Percentiles rank a stretch among this genome's conserved stretches.
Evolutionary conservation across 2,329 filamentous ascomycete species (phyloP).

Genomic region (Teratosphaeria zuluensis): DNA sequence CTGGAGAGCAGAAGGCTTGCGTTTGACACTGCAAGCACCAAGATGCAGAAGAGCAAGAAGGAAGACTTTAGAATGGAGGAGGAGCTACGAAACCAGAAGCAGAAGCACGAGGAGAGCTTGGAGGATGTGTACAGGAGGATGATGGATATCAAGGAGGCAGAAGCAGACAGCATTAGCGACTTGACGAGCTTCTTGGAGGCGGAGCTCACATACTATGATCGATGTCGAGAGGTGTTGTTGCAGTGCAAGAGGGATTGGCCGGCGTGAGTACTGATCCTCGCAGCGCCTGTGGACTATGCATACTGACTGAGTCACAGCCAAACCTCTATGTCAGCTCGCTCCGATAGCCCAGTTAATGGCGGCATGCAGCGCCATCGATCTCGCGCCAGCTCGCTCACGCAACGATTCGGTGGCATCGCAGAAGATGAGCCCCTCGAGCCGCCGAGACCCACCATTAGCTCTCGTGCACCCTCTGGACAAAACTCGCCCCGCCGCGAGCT

Average conservation of each 20-base stretch:
- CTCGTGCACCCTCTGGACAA: slow-evolving; percentile 31
- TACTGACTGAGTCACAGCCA: slow-evolving; percentile 1
- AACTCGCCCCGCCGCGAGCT: slow-evolving; percentile 33
- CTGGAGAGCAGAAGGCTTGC: slow-evolving; percentile 80
- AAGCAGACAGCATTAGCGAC: slow-evolving; percentile 72
- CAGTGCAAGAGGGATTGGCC: slow-evolving; percentile 62
- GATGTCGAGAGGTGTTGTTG: slow-evolving; percentile 72
- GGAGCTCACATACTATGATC: slow-evolving; percentile 84
- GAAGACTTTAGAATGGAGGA: slow-evolving; percentile 92
- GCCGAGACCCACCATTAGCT: slow-evolving; percentile 46
- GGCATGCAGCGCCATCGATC: slow-evolving; percentile 39
- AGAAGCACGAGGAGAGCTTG: slow-evolving; percentile 90
- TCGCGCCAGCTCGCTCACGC: slow-evolving; percentile 52
- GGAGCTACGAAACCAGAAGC: slow-evolving; percentile 79
- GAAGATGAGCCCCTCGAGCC: slow-evolving; percentile 47
- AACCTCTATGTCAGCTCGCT: slow-evolving; percentile 12
- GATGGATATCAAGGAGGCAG: slow-evolving; percentile 92
- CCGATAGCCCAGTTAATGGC: slow-evolving; percentile 20
- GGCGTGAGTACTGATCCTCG: slow-evolving; percentile 37
- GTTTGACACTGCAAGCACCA: slow-evolving; percentile 80
- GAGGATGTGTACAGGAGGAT: slow-evolving; percentile 88
- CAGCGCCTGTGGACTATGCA: not conserved
- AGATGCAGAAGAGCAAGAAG: slow-evolving; percentile 87
- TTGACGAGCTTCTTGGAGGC: slow-evolving; percentile 75
- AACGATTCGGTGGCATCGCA: slow-evolving; percentile 45